These are phyloP conservation scores for Ziziphus jujuba DNA, from an alignment of 306 rosid species.

Conservation along the genomic window DNA sequence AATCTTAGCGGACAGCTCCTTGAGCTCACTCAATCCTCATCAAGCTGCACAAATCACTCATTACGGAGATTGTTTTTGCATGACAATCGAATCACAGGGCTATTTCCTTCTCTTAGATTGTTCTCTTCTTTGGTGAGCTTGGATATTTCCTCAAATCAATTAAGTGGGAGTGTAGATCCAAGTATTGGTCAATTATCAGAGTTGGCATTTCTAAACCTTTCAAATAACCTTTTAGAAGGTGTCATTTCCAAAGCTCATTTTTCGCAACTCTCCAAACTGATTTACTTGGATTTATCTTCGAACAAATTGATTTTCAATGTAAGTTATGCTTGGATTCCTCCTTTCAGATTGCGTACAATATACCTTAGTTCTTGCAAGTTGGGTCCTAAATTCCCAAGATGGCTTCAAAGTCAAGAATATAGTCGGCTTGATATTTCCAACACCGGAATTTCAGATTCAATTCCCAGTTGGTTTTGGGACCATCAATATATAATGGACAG, in stretches of 20 bases:
- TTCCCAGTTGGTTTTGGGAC: constrained; percentile 27
- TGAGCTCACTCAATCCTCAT: too few relatives aligned
- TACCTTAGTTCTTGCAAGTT: neutral
- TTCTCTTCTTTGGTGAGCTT: too few relatives aligned
- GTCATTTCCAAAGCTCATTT: constrained; percentile 2
- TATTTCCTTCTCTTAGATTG: too few relatives aligned
- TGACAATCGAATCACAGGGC: too few relatives aligned
- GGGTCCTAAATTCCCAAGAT: constrained; percentile 17
- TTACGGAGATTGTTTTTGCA: too few relatives aligned
- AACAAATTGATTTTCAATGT: neutral
- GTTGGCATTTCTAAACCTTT: neutral
- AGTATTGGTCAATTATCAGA: neutral
- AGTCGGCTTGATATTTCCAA: constrained; percentile 1
- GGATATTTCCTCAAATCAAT: neutral
- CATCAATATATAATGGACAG: too few relatives aligned
- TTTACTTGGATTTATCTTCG: neutral
- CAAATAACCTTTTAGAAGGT: neutral
- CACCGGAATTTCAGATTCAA: constrained; percentile 6
- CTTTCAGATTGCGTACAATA: neutral
- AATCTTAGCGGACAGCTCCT: too few relatives aligned
- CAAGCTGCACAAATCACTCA: neutral
- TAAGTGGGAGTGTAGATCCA: neutral
- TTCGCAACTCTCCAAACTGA: neutral
- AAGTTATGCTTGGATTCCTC: constrained; percentile 11
- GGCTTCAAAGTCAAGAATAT: constrained; percentile 12